A percentile compares a stretch with the other conserved stretches of the same genome.
Evolutionary conservation across 768 basidiomycete genomes (phyloP).

Genomic region (Chiua virens): DNA sequence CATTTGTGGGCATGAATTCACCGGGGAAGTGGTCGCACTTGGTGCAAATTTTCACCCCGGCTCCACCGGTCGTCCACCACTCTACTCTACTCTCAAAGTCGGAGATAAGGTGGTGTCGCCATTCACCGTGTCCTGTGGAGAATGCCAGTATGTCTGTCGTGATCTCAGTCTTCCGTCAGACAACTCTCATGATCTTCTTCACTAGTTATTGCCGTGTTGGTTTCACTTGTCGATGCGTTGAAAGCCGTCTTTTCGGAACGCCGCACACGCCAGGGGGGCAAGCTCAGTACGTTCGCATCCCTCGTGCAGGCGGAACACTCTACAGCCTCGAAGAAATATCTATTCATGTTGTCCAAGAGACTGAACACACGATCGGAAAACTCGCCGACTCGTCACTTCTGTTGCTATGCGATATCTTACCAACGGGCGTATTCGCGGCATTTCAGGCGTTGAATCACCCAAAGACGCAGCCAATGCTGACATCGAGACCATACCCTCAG

Average conservation of each 20-base stretch:
- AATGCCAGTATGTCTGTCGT: conserved; percentile 64
- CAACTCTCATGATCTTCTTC: background rate
- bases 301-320: conserved; percentile 77
- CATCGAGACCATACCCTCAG: conserved; percentile 58
- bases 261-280: conserved; percentile 69
- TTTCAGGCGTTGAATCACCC: conserved; percentile 72
- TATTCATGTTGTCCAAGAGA: conserved; percentile 25
- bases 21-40: conserved; percentile 68
- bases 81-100: conserved; percentile 63
- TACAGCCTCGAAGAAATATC: conserved; percentile 58
- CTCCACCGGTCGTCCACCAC: conserved; percentile 49
- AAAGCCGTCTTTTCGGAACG: conserved; percentile 64
- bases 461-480: conserved; percentile 61
- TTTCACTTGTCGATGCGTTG: conserved; percentile 67
- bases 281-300: conserved; percentile 77
- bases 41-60: conserved; percentile 55
- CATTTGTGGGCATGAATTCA: conserved; percentile 75
- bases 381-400: conserved; percentile 67
- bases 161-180: background rate
- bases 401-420: conserved; percentile 75
- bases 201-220: conserved; percentile 69
- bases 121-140: conserved; percentile 81
- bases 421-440: conserved; percentile 77
- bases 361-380: conserved; percentile 31
- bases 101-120: conserved; percentile 81